phyloP scores from a whole-genome alignment of 2,329 filamentous ascomycete genomes.

The Aspergillus niger region DNA sequence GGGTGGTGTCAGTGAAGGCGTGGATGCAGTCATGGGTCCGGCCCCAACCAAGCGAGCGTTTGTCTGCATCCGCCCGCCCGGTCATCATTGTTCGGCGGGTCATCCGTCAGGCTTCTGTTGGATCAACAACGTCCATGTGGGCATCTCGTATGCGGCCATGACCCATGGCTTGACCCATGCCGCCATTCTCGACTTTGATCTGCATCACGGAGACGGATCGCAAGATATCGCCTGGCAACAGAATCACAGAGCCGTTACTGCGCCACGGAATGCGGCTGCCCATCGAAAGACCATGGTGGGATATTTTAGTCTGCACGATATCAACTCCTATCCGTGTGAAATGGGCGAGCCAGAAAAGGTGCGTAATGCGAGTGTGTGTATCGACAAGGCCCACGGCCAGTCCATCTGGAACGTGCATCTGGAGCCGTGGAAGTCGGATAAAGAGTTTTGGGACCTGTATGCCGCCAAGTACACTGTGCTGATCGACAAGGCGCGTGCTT shows the following conservation, averaged over 20 bases:
- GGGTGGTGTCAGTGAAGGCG: conserved; percentile 88
- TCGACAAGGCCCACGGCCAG: conserved; percentile 92
- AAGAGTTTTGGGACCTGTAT: conserved; percentile 89
- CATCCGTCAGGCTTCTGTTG: conserved; percentile 96
- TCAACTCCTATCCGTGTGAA: conserved; percentile 98
- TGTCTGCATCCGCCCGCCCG: conserved; percentile 87
- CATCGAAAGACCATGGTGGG: conserved; percentile 87
- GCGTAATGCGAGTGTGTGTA: conserved; percentile 87
- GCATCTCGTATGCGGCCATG: conserved; percentile 85
- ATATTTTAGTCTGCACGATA: conserved; percentile 96
- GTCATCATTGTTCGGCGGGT: conserved; percentile 89
- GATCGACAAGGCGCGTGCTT: conserved; percentile 77
- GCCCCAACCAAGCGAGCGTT: conserved; percentile 74
- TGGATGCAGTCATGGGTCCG: conserved; percentile 77
- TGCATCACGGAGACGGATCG: conserved; percentile 94
- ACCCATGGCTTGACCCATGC: conserved; percentile 87
- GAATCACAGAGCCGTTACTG: conserved; percentile 67
- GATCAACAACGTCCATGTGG: conserved; percentile 97
- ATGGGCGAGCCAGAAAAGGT: conserved; percentile 91
- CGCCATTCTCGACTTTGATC: conserved; percentile 87
- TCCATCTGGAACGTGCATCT: conserved; percentile 96
- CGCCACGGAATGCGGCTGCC: conserved; percentile 69
- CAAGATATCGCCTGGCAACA: conserved; percentile 91
- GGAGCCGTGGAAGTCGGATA: conserved; percentile 77
- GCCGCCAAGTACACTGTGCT: conserved; percentile 74